A percentile compares a stretch with the other conserved stretches of the same genome.
Conservation (phyloP, 1,284 basidiomycete genomes). For the Ustilago xerochloae region DNA sequence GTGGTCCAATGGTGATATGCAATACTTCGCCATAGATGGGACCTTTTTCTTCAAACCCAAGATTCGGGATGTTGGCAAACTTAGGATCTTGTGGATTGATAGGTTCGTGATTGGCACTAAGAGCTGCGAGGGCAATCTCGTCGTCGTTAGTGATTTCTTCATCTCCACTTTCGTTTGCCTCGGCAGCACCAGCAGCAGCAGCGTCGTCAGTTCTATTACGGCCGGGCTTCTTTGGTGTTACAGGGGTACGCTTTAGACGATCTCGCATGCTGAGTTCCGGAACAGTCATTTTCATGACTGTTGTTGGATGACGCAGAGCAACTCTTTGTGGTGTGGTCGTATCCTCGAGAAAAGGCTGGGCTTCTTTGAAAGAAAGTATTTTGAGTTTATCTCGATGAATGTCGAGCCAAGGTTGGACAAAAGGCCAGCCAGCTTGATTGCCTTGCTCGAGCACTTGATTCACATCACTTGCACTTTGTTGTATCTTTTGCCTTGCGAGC, state of each 20-base stretch:
- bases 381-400: background rate
- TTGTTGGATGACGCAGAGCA: constrained; percentile 24
- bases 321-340: constrained; percentile 12
- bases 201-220: background rate
- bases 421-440: constrained; percentile 34
- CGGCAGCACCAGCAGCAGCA: constrained; percentile 4
- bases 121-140: constrained; percentile 11
- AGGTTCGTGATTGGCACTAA: constrained; percentile 26
- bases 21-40: constrained; percentile 21
- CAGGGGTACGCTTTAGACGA: constrained; percentile 16
- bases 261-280: constrained; percentile 27
- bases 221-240: background rate
- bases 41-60: constrained; percentile 34
- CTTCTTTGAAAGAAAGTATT: constrained; percentile 6
- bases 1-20: constrained; percentile 24
- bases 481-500: background rate
- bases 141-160: constrained; percentile 23
- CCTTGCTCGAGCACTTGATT: background rate
- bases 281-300: constrained; percentile 29
- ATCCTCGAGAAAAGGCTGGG: constrained; percentile 15
- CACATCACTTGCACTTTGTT: background rate
- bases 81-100: constrained; percentile 30
- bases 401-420: constrained; percentile 34
- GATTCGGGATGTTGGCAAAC: constrained; percentile 27
- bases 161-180: constrained; percentile 14